Evolutionary conservation across 2,329 filamentous ascomycete species (phyloP).

Genomic region (Aphanoascus verrucosus): DNA sequence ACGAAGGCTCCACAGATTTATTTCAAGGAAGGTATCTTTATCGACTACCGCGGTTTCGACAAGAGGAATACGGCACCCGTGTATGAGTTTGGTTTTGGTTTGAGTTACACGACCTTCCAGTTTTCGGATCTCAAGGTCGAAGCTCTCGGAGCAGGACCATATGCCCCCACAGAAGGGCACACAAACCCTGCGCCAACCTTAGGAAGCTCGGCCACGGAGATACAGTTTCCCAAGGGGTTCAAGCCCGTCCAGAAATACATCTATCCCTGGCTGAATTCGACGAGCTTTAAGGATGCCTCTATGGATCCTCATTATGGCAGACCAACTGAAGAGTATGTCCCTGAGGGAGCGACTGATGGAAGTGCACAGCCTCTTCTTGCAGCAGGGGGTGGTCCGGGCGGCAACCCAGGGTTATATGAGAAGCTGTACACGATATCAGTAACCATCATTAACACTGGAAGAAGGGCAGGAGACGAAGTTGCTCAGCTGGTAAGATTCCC

Average conservation of each 20-base stretch:
- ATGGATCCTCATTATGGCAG: slow-evolving; percentile 46
- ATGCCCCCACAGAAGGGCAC: slow-evolving; percentile 43
- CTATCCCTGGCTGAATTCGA: slow-evolving; percentile 55
- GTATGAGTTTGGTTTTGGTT: slow-evolving; percentile 51
- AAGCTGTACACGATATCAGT: slow-evolving; percentile 40
- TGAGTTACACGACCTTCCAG: slow-evolving; percentile 49
- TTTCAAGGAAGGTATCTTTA: slow-evolving; percentile 53
- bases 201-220: slow-evolving; percentile 41
- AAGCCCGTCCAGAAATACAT: slow-evolving; percentile 46
- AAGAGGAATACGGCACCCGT: slow-evolving; percentile 42
- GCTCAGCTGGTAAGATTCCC: slow-evolving; percentile 37
- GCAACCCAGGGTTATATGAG: slow-evolving; percentile 47
- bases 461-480: slow-evolving; percentile 42
- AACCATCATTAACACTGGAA: slow-evolving; percentile 43
- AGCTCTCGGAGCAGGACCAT: slow-evolving; percentile 36
- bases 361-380: slow-evolving; percentile 46
- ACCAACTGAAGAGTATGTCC: slow-evolving; percentile 41
- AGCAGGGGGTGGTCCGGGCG: slow-evolving; percentile 49
- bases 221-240: slow-evolving; percentile 47
- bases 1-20: slow-evolving; percentile 46
- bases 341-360: slow-evolving; percentile 41
- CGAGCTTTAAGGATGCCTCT: slow-evolving; percentile 43
- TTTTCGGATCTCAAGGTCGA: slow-evolving; percentile 47
- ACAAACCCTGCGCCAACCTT: slow-evolving; percentile 45
- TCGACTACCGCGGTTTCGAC: slow-evolving; percentile 44